Evolutionary conservation across 2,329 filamentous ascomycete genomes (phyloP), one percentile per base, ranked within the genome.

Genomic region (Septoria petroselini): DNA sequence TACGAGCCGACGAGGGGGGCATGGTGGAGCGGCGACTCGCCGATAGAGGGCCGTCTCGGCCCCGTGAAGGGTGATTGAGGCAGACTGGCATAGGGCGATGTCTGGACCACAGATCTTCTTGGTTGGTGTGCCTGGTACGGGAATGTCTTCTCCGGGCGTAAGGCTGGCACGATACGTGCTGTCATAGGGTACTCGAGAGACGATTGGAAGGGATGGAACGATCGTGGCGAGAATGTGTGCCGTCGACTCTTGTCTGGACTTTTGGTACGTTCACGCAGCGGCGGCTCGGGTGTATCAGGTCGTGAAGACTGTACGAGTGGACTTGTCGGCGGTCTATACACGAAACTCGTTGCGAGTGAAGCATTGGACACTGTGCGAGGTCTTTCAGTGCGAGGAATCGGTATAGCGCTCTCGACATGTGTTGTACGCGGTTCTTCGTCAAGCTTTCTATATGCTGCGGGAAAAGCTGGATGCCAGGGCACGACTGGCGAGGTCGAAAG

Each of bases 1-100:
- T 96, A 98, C 1, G 91, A 96, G 2, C 93, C 93, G 2, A 97
- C 91, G 86, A 98, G 94, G 3, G 91, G 91, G 7, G 91, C 91
- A 69, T 94, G 89, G 49, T 91, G 87, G 21, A 93, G 73, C 3
- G 88, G 85, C 2, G 88, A 89, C 38, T 95, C 91, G 17, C 85
- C 83, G 38, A 88, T 74, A 0, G 91, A 96, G 0, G 85, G 83
- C 35, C 89, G 78, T 12, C 76, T 68, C 2, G 81, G 74, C 3
- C 78, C 75, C 7, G 78, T 62, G 37, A 77, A 59, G 1, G 74
- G 72, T 12, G 71, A 68, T 48, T 73, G 71, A 3, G 73, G 72
- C 23, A 67, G 67, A 11, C 69, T 73, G 29, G 66, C 65, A 2
- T 80, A 76, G 0, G 81, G 41, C 7, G 46, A 41, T 15, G 46